Percentiles rank a stretch among this genome's conserved stretches.
Conservation (phyloP, 495 filamentous ascomycete species). For the Penicillium lividum region DNA sequence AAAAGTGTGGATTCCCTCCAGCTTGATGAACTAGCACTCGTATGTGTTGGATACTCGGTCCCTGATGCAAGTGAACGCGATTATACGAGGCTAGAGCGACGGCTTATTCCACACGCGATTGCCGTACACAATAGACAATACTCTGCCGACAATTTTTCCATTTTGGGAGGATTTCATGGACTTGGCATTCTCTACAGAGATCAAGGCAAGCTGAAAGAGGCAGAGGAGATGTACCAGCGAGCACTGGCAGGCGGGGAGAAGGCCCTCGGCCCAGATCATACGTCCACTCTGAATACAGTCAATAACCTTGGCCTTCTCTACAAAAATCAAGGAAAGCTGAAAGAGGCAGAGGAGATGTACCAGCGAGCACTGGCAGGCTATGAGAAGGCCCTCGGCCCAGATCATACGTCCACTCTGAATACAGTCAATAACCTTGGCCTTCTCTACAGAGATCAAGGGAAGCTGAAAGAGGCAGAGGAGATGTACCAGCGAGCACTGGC, state of each 20-base stretch:
- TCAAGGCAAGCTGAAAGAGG: slow-evolving; percentile 12
- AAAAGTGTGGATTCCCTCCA: slow-evolving; percentile 11
- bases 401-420: slow-evolving; percentile 35
- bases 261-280: slow-evolving; percentile 11
- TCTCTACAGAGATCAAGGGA: slow-evolving; percentile 33
- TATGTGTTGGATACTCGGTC: slow-evolving; percentile 29
- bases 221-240: slow-evolving; percentile 15
- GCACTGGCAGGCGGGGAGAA: slow-evolving; percentile 14
- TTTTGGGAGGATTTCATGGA: slow-evolving; percentile 17
- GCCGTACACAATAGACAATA: slow-evolving; percentile 12
- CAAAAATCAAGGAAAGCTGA: slow-evolving; percentile 37
- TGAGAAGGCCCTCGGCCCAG: slow-evolving; percentile 37
- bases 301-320: slow-evolving; percentile 16
- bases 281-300: slow-evolving; percentile 5
- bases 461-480: slow-evolving; percentile 34
- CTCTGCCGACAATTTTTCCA: slow-evolving; percentile 6
- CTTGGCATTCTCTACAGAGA: slow-evolving; percentile 14
- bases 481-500: slow-evolving; percentile 24
- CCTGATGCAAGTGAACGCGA: slow-evolving; percentile 19
- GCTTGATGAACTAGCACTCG: slow-evolving; percentile 25
- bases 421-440: slow-evolving; percentile 37
- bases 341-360: too few relatives aligned
- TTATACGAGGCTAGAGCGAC: slow-evolving; percentile 33
- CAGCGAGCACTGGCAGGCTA: slow-evolving; percentile 28
- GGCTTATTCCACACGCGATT: slow-evolving; percentile 42